Base-by-base conservation (phyloP, 306 rosid genomes). In the Quercus bicolor region DNA sequence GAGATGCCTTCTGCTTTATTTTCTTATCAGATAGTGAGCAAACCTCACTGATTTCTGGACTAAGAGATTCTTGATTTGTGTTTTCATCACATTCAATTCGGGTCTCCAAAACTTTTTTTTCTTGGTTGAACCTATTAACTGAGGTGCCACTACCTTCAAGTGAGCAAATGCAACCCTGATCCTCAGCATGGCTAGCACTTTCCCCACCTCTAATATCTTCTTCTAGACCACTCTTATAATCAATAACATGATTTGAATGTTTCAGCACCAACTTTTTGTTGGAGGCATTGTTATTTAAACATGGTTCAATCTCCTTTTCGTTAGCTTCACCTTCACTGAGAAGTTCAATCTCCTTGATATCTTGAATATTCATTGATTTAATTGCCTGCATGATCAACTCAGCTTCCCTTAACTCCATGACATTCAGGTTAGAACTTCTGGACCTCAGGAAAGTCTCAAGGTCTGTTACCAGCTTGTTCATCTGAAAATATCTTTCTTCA, bases 401-500 rank as follows among this genome's bases (percentile, higher is more conserved):
- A 61, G 84, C 87, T 20, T 83, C 80, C 78, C 81, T 83, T 31
- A 85, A 45, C 6, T 85, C 91, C 31, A 0, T 70, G 12, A 65
- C 69, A 26, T 80, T 85, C n/a, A 83, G 76, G 56, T 83, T 74
- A 53, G 73, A 76, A 21, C 87, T 84, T 29, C 70, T 85, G 37
- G 90, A 80, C 75, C 62, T 81, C 18, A 90, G 61, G 52, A 89
- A 88, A 64, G 55, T 61, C 76, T 85, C 82, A 7, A 90, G 77
- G 19, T 81, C 89, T 1, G 33, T 74, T 31, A 87, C 55, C 64
- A 93, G 72, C 34, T 85, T 79, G 66, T 82, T 83, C 91, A 90
- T 78, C 79, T 80, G 79, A 34, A 68, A 64, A 68, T 85, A 90
- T 60, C 86, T 88, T 10, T 86, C 88, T 80, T 90, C 94, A 24